Conservation (phyloP, 176 grass and related monocot genomes). For the Tillandsia fasciculata region DNA sequence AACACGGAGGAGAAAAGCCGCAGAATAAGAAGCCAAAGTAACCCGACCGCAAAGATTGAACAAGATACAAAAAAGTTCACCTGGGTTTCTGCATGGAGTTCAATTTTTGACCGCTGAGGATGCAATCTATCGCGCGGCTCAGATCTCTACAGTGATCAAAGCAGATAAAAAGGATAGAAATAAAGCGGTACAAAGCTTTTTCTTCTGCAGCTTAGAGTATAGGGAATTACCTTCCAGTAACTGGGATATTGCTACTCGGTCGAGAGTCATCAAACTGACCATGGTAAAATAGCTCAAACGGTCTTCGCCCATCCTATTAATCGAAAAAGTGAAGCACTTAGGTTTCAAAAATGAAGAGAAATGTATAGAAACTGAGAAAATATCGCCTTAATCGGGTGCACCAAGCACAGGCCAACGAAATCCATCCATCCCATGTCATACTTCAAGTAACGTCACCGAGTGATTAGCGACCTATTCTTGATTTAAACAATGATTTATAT, state of each 20-base stretch:
- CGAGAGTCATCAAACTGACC: constrained; percentile 92
- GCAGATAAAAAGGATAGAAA: not conserved
- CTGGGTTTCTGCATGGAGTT: constrained; percentile 40
- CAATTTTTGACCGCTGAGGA: constrained; percentile 61
- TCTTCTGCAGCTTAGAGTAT: not conserved
- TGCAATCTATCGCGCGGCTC: constrained; percentile 73
- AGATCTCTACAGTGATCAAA: constrained; percentile 45
- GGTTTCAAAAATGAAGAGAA: not conserved
- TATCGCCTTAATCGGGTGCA: too few species aligned
- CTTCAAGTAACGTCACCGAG: too few species aligned
- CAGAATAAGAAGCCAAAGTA: not conserved
- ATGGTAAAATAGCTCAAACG: constrained; percentile 87
- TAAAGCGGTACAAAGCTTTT: not conserved
- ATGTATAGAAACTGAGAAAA: too few species aligned
- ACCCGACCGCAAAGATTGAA: not conserved
- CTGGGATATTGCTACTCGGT: constrained; percentile 58
- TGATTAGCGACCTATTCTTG: too few species aligned
- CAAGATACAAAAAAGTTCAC: constrained; percentile 20
- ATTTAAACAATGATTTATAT: too few species aligned
- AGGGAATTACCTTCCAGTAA: constrained; percentile 62
- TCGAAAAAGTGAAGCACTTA: not conserved
- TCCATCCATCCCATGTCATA: too few species aligned
- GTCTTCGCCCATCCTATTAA: constrained; percentile 58
- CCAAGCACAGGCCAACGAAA: too few species aligned
- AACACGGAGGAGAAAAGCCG: constrained; percentile 7